A percentile compares a stretch with the other conserved stretches of the same genome.
Conservation (phyloP, 805 yeast species). For the Cyberlindnera meyerae region DNA sequence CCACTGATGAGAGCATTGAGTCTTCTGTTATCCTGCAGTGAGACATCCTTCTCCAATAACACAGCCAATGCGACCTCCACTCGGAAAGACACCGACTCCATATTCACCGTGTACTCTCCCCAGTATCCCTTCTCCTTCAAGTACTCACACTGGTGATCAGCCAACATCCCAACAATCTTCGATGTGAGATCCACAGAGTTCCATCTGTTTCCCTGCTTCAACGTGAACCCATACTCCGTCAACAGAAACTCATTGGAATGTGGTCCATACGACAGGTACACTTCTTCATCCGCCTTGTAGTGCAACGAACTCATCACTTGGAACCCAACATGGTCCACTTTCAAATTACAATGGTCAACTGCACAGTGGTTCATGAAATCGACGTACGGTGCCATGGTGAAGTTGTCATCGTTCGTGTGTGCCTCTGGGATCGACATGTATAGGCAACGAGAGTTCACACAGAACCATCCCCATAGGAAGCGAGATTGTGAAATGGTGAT, state of each 20-base stretch:
- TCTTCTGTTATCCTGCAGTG: conserved; percentile 17
- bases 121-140: conserved; percentile 51
- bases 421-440: conserved; percentile 64
- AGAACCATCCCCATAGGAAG: conserved; percentile 73
- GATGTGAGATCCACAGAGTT: conserved; percentile 61
- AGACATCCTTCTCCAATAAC: conserved; percentile 32
- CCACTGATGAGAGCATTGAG: conserved; percentile 34
- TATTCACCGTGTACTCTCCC: conserved; percentile 68
- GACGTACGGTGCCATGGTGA: conserved; percentile 88
- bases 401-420: conserved; percentile 51
- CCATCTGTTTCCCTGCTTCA: conserved; percentile 52
- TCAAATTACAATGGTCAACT: conserved; percentile 46
- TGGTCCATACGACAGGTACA: conserved; percentile 78
- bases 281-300: conserved; percentile 44
- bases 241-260: conserved; percentile 79
- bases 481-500: conserved; percentile 4
- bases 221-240: conserved; percentile 82
- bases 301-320: conserved; percentile 37
- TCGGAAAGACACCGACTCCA: conserved; percentile 58
- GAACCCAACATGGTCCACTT: conserved; percentile 45
- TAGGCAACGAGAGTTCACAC: conserved; percentile 87
- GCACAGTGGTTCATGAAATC: conserved; percentile 78
- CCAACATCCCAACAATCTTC: conserved; percentile 33
- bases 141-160: conserved; percentile 37
- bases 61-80: conserved; percentile 71